phyloP scores from a whole-genome alignment of 768 basidiomycete genomes.

The Pleurotus platypus region DNA sequence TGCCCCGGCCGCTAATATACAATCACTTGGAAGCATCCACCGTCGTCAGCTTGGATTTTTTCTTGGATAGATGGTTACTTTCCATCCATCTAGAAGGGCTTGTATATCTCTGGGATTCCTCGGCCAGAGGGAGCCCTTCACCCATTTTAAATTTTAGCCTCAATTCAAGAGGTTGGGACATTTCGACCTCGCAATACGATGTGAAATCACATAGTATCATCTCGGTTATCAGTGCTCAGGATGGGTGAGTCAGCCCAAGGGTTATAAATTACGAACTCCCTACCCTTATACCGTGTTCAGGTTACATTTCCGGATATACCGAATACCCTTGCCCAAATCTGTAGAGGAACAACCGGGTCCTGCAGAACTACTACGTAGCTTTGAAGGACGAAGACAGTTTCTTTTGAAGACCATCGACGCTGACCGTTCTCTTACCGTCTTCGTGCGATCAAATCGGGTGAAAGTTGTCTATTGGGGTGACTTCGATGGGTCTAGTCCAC shows the following conservation, averaged over 20 bases:
- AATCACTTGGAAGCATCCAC: not conserved
- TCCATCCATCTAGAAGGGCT: not conserved
- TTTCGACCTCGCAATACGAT: constrained; percentile 20
- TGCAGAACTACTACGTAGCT: constrained; percentile 17
- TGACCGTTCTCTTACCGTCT: constrained; percentile 23
- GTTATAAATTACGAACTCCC: too few species aligned
- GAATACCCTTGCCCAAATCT: constrained; percentile 11
- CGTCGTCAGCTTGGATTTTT: constrained; percentile 1
- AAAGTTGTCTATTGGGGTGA: constrained; percentile 36
- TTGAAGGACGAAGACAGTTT: constrained; percentile 19
- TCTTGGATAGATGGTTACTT: constrained; percentile 6
- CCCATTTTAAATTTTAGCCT: not conserved
- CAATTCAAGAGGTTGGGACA: constrained; percentile 16
- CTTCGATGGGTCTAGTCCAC: not conserved
- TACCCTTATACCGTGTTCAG: too few species aligned
- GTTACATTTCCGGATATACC: constrained; percentile 15
- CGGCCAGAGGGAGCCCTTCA: not conserved
- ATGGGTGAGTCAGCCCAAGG: constrained; percentile 17
- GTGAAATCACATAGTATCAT: constrained; percentile 18
- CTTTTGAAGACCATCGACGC: constrained; percentile 33
- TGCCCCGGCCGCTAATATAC: not conserved
- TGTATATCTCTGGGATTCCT: constrained; percentile 3
- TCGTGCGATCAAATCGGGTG: constrained; percentile 25
- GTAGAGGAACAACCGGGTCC: not conserved
- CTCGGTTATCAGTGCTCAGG: constrained; percentile 21